phyloP scores from a whole-genome alignment of 2,329 filamentous ascomycete species.

The Claviceps digitariae region DNA sequence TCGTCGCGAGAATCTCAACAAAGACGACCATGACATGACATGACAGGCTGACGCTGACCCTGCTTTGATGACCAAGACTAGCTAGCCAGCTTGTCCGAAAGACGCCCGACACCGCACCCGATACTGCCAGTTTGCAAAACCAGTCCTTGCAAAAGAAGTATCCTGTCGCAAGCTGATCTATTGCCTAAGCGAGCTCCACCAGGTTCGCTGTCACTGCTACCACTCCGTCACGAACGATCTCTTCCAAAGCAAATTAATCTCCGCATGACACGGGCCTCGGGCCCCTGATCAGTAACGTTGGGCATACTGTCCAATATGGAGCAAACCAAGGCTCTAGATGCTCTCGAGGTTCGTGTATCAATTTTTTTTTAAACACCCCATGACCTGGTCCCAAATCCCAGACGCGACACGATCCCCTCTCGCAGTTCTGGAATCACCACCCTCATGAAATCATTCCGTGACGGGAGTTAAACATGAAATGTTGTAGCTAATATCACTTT shows the following conservation, averaged over 20 bases:
- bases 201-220: not conserved
- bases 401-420: not conserved
- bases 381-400: not conserved
- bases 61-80: not conserved
- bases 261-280: not conserved
- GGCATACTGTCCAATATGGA: slow-evolving; percentile 44
- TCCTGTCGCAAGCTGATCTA: not conserved
- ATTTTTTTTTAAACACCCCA: not conserved
- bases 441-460: not conserved
- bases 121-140: not conserved
- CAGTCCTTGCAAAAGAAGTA: not conserved
- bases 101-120: not conserved
- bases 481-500: not conserved
- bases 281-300: slow-evolving; percentile 4
- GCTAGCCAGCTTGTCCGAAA: not conserved
- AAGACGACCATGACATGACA: not conserved
- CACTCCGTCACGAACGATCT: not conserved
- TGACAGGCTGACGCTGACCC: not conserved
- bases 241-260: not conserved
- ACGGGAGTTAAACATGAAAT: not conserved
- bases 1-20: not conserved
- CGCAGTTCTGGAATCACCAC: not conserved
- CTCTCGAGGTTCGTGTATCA: slow-evolving; percentile 37
- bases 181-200: not conserved
- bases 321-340: slow-evolving; percentile 54